Evolutionary conservation across 2,329 filamentous ascomycete species (phyloP), one percentile per base, ranked within the genome.

Genomic region (Allantophomopsis cytisporea): DNA sequence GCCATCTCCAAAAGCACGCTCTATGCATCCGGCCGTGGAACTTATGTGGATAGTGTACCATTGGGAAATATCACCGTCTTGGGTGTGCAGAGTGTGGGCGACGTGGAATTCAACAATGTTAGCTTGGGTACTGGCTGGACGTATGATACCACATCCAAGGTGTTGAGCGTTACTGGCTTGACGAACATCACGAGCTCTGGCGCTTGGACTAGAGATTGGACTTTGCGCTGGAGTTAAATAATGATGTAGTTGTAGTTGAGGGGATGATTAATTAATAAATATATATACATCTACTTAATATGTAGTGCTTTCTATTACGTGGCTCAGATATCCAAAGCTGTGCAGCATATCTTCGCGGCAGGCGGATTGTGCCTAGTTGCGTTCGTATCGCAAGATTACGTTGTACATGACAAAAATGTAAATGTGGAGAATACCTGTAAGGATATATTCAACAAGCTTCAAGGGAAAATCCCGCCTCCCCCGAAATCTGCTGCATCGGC

Each of bases 61-160:
- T 60, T 84, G 12, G 71, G 66, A 1, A 79, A 76, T 43, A 64
- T 83, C 31, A 82, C 75, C 0, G 54, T 85, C 35, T 46, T 83
- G 44, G 80, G 80, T 16, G 62, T 80, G 1, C 43, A 55, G 3
- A 47, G 54, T 47, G 48, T 64, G 28, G 53, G 48, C 0, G 56
- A 50, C n/a, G 69, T 83, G 2, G 59, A 56, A 16, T 55, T 81
- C 7, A 73, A 79, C 49, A 69, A 66, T 0, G 45, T 55, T 23
- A 41, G 45, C 2, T 47, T 82, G 8, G 55, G 54, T 0, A 48
- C 47, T 10, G 60, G 60, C 11, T 71, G 74, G 56, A 51, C 50
- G 1, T 76, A 71, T 44, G 62, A 75, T 50, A 43, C 50, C 13
- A 60, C 57, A 2, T 65, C 57, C 7, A 59, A 65, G 16, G 61